Evolutionary conservation across 2,329 filamentous ascomycete genomes (phyloP).

Genomic region (Claviceps capensis): DNA sequence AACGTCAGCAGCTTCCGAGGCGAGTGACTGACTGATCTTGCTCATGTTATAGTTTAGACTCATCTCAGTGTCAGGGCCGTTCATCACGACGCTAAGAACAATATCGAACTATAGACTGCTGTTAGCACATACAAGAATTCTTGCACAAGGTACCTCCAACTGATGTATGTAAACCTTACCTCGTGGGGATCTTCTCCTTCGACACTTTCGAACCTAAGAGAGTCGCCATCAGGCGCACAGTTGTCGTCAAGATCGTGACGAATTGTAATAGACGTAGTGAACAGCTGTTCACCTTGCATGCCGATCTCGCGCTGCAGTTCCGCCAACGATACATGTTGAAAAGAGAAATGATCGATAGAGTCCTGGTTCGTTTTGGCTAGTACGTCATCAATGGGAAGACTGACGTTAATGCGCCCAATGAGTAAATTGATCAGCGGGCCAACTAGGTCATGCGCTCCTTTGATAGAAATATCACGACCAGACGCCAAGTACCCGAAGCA

Average conservation of each 20-base stretch:
- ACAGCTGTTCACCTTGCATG: background rate
- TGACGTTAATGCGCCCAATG: too few relatives aligned
- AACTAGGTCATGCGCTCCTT: too few relatives aligned
- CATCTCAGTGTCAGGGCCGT: background rate
- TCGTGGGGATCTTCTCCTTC: slow-evolving; percentile 2
- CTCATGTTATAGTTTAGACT: background rate
- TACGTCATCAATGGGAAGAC: too few relatives aligned
- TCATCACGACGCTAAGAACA: background rate
- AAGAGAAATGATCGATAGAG: background rate
- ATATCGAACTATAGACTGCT: slow-evolving; percentile 2
- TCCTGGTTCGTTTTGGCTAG: too few relatives aligned
- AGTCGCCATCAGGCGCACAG: background rate
- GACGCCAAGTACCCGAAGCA: too few relatives aligned
- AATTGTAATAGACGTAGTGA: slow-evolving; percentile 2
- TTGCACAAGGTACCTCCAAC: too few relatives aligned
- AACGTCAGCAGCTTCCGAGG: background rate
- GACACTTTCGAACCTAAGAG: background rate
- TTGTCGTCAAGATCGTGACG: background rate
- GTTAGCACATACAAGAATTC: background rate
- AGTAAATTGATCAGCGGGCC: too few relatives aligned
- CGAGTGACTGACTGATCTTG: background rate
- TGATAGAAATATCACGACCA: too few relatives aligned
- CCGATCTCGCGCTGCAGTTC: slow-evolving; percentile 1
- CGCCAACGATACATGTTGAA: slow-evolving; percentile 4
- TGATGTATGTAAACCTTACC: background rate